phyloP scores from a whole-genome alignment of 2,329 filamentous ascomycete genomes.

The Aspergillus pseudoterreus region DNA sequence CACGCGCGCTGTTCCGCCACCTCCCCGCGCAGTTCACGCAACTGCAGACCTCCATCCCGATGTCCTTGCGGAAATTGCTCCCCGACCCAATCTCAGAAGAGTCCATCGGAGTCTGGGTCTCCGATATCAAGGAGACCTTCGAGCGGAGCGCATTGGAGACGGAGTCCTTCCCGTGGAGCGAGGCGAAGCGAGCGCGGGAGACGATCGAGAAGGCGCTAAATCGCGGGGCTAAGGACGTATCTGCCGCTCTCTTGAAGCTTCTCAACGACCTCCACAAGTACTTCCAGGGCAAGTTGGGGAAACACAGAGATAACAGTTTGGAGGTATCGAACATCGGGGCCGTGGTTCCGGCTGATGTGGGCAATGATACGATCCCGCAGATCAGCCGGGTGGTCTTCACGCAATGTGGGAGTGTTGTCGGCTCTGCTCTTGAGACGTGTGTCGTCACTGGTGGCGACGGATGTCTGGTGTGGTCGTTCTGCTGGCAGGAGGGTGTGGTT shows the following conservation, averaged over 20 bases:
- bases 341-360: conserved; percentile 15
- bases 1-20: conserved; percentile 34
- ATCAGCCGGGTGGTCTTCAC: conserved; percentile 45
- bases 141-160: conserved; percentile 15
- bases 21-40: conserved; percentile 26
- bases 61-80: conserved; percentile 39
- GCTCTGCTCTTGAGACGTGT: conserved; percentile 37
- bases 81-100: conserved; percentile 31
- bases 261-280: conserved; percentile 38
- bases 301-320: conserved; percentile 34
- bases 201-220: conserved; percentile 25
- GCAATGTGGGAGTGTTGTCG: conserved; percentile 40
- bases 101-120: conserved; percentile 36
- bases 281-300: conserved; percentile 37
- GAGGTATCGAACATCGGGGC: conserved; percentile 49
- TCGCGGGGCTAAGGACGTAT: conserved; percentile 30
- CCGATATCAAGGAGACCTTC: conserved; percentile 32
- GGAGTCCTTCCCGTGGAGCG: conserved; percentile 29
- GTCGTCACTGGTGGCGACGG: conserved; percentile 45
- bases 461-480: conserved; percentile 38
- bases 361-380: conserved; percentile 15
- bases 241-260: conserved; percentile 37
- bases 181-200: conserved; percentile 28
- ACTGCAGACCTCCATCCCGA: conserved; percentile 31
- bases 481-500: conserved; percentile 39